phyloP scores from a whole-genome alignment of 1,284 basidiomycete species.

The Cryptococcus sp. region DNA sequence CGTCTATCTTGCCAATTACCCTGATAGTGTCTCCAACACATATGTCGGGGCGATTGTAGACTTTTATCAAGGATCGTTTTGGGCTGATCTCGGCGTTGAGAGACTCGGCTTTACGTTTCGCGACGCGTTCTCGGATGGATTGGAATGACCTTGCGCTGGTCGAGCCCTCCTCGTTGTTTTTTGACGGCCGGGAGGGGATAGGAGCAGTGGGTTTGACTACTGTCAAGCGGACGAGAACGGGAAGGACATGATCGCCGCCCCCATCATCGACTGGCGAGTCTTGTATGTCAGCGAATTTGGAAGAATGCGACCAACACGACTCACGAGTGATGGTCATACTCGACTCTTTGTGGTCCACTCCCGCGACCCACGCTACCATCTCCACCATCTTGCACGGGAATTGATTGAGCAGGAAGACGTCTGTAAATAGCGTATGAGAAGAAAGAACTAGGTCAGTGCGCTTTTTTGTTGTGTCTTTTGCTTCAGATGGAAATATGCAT shows the following conservation, averaged over 20 bases:
- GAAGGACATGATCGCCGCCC: conserved; percentile 35
- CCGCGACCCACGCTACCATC: conserved; percentile 47
- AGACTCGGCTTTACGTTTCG: conserved; percentile 8
- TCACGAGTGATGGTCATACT: conserved; percentile 31
- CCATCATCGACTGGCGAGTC: conserved; percentile 44
- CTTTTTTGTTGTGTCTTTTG: not conserved
- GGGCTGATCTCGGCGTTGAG: not conserved
- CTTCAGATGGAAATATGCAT: not conserved
- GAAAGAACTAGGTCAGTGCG: not conserved
- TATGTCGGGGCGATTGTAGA: conserved; percentile 36
- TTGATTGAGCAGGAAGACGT: conserved; percentile 40
- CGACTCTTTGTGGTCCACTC: conserved; percentile 41
- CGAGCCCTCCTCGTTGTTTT: not conserved
- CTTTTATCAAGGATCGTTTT: conserved; percentile 7
- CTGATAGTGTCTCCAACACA: conserved; percentile 44
- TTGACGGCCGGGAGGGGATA: not conserved
- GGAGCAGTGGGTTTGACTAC: conserved; percentile 4
- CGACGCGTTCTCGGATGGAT: conserved; percentile 19
- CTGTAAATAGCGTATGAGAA: conserved; percentile 18
- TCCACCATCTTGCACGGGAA: conserved; percentile 44
- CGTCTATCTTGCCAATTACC: conserved; percentile 40
- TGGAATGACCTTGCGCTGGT: conserved; percentile 8
- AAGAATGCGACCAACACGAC: conserved; percentile 4
- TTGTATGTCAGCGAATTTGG: conserved; percentile 2
- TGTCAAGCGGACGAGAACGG: conserved; percentile 27